Evolutionary conservation across 495 filamentous ascomycete species (phyloP), one percentile per base, ranked within the genome.

Genomic region (Penicillium cosmopolitanum): DNA sequence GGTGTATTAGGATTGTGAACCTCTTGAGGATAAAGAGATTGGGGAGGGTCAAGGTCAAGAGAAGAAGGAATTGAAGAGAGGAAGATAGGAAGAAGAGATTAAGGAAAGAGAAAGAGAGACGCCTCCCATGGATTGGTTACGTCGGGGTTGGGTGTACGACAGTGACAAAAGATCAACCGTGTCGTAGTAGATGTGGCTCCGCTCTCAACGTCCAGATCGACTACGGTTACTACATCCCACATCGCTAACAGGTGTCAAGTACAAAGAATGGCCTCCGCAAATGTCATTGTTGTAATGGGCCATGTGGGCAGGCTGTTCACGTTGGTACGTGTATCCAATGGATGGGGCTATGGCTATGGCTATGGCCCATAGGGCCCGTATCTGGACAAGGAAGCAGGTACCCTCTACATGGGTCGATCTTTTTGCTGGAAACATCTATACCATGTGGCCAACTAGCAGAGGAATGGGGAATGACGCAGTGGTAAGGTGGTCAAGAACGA

Each of bases 371-470:
- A 23, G 2, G 23, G 23, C 23, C 23, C 23, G 23, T 23, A 23
- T 23, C 23, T 23, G 23, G 23, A 23, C 23, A 35, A 16, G 15
- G 13, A 51, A 57, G 33, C 38, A 56, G 56, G 28, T 53, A 46
- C 57, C 34, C 19, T 48, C 28, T 44, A 15, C 21, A 52, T 13
- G 4, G 4, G 4, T 36, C 10, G 34, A 9, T 38, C 11, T 47
- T n/a, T 51, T n/a, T 9, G 25, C 25, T 23, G 25, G 19, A 18
- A 50, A 11, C 21, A 33, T 42, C 23, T 42, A 16, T 50, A 23
- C 66, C 66, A 69, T 67, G 61, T 62, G 64, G 64, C 52, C 52
- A 69, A 60, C 58, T 62, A 63, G 53, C 55, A 46, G n/a, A 44
- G 4, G 42, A 44, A 44, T 44, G 8, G 35, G 50, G 31, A 16